Evolutionary conservation across 805 yeast species (phyloP), one percentile per base, ranked within the genome.

Genomic region (Geotrichum ghanense): DNA sequence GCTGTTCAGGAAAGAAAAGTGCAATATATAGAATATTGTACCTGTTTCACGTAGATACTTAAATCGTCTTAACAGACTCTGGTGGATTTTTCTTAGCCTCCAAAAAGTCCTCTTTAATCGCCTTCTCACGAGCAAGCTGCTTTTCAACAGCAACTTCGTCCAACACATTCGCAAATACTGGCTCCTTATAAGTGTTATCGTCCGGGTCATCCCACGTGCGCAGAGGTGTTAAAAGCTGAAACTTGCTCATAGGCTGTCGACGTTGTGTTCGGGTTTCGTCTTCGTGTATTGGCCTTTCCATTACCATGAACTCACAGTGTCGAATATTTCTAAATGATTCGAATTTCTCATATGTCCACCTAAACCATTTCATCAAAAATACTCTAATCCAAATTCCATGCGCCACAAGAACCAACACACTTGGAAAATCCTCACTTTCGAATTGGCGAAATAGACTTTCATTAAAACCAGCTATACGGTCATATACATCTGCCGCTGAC

Each of bases 301-400:
- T 83, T 25, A 82, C 76, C 37, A 89, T 69, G 60, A 84, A 80
- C 52, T 81, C 78, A 57, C 96, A 90, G 60, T 89, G 92, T 1
- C 87, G 87, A 14, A 89, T 78, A 60, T 89, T 89, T 50, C 81
- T 74, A 51, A 89, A 71, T 42, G 81, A 73, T 64, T 89, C 97
- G 63, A 88, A 89, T 59, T 81, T 79, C 60, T 88, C 96, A 58
- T 83, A 90, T 1, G 83, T 74, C 96, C 97, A 89, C 48, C 95
- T 70, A 61, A 79, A 89, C 96, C 96, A 89, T 57, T 88, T 84
- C 88, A 88, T 87, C 40, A 89, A 63, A 56, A 89, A 89, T 6
- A 89, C 97, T 37, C 97, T 70, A 3, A 94, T 83, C 90, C 95
- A 87, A 14, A 89, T 85, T 7, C 97, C 97, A 61, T 89, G 97